phyloP scores from a whole-genome alignment of 768 basidiomycete genomes.

The Rhizopogon vulgaris region DNA sequence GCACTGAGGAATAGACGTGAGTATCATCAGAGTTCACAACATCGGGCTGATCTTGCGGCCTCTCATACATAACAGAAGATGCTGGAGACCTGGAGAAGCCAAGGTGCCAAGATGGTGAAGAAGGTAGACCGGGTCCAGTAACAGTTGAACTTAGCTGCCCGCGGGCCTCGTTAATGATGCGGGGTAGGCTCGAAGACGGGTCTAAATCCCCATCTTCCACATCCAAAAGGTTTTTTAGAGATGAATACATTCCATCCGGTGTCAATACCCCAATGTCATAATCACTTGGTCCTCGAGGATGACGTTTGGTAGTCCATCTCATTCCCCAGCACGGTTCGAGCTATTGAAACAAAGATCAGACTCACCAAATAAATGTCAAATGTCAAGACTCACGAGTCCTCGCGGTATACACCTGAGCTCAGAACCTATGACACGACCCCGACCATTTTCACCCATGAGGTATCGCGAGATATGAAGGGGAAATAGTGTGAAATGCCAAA shows the following conservation, averaged over 20 bases:
- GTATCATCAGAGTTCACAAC: neutral
- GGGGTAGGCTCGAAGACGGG: neutral
- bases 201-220: neutral
- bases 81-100: neutral
- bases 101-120: neutral
- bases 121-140: neutral
- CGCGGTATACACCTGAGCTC: conserved; percentile 25
- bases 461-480: conserved; percentile 13
- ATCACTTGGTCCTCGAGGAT: conserved; percentile 19
- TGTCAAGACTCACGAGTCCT: conserved; percentile 16
- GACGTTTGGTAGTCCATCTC: conserved; percentile 19
- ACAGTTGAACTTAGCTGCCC: neutral
- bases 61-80: neutral
- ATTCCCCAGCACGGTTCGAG: conserved; percentile 26
- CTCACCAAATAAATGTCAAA: neutral
- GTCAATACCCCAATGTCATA: neutral
- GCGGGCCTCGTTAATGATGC: neutral
- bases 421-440: conserved; percentile 21
- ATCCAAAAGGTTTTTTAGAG: neutral
- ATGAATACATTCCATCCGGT: neutral
- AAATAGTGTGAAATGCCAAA: conserved; percentile 9
- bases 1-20: neutral
- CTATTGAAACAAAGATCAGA: conserved; percentile 9
- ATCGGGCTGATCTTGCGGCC: neutral
- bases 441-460: conserved; percentile 10